These are phyloP conservation scores for Claviceps pusilla DNA, from an alignment of 2,329 filamentous ascomycete genomes.

Conservation along the genomic window DNA sequence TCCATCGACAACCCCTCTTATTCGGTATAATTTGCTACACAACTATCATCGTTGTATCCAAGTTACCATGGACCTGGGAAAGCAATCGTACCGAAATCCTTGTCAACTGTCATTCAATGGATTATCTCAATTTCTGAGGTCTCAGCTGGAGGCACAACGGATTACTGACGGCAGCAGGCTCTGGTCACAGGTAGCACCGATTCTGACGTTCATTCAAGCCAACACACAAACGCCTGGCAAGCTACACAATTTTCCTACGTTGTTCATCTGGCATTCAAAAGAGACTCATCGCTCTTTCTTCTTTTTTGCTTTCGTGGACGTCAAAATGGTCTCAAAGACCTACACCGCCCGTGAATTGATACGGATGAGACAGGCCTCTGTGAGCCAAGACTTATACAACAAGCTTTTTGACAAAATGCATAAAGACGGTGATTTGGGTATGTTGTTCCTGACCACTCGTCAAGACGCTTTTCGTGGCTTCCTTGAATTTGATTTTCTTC, in stretches of 20 bases:
- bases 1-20: conserved; percentile 14
- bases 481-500: not conserved
- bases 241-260: conserved; percentile 19
- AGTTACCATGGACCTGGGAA: conserved; percentile 14
- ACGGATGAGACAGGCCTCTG: conserved; percentile 15
- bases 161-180: conserved; percentile 17
- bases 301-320: conserved; percentile 24
- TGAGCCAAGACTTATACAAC: conserved; percentile 14
- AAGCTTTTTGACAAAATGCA: conserved; percentile 21
- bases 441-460: conserved; percentile 3
- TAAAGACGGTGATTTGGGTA: conserved; percentile 27
- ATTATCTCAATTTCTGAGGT: conserved; percentile 13
- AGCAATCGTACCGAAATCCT: conserved; percentile 15
- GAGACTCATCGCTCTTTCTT: conserved; percentile 22
- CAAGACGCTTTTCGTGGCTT: not conserved
- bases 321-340: conserved; percentile 26
- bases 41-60: conserved; percentile 16
- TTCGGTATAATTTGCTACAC: conserved; percentile 18
- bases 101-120: conserved; percentile 5
- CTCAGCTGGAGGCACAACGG: conserved; percentile 14
- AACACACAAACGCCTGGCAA: conserved; percentile 9
- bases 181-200: conserved; percentile 16
- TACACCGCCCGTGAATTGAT: conserved; percentile 33
- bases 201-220: conserved; percentile 21
- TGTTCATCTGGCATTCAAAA: conserved; percentile 24